These are phyloP conservation scores for Leptographium flavum DNA, from an alignment of 2,329 filamentous ascomycete species.

Conservation along the genomic window DNA sequence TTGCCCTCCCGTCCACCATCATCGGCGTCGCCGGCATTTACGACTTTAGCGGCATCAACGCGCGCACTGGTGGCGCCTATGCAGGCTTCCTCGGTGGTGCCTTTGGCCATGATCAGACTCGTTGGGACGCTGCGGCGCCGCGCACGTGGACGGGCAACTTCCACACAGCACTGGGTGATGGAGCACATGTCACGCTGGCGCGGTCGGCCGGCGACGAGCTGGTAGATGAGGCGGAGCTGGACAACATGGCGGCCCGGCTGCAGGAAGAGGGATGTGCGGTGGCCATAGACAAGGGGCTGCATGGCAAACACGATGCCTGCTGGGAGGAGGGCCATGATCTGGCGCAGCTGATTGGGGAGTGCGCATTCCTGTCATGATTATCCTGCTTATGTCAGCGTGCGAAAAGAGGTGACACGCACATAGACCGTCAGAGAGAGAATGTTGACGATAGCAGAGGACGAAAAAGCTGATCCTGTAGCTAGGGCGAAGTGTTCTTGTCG, in stretches of 20 bases:
- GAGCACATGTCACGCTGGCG: not conserved
- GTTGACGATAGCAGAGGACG: too few species aligned
- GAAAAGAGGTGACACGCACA: too few species aligned
- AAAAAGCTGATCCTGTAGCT: too few species aligned
- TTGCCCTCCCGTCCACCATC: not conserved
- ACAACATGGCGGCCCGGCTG: not conserved
- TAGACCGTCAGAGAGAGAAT: too few species aligned
- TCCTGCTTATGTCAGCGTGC: too few species aligned
- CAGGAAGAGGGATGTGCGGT: not conserved
- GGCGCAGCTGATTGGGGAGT: not conserved
- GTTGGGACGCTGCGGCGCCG: not conserved
- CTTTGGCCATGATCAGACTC: not conserved
- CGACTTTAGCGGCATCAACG: slow-evolving; percentile 1
- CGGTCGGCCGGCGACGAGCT: not conserved
- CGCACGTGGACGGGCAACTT: not conserved
- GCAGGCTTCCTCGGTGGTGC: not conserved
- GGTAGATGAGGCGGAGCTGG: not conserved
- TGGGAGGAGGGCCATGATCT: not conserved
- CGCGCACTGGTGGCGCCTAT: not conserved
- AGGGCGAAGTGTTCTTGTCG: too few species aligned
- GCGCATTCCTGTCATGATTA: too few species aligned
- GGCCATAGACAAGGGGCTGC: not conserved
- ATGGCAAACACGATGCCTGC: not conserved
- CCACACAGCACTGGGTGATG: not conserved
- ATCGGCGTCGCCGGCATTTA: not conserved